Evolutionary conservation across 2,329 filamentous ascomycete genomes (phyloP).

Genomic region (Aphanocladium album): DNA sequence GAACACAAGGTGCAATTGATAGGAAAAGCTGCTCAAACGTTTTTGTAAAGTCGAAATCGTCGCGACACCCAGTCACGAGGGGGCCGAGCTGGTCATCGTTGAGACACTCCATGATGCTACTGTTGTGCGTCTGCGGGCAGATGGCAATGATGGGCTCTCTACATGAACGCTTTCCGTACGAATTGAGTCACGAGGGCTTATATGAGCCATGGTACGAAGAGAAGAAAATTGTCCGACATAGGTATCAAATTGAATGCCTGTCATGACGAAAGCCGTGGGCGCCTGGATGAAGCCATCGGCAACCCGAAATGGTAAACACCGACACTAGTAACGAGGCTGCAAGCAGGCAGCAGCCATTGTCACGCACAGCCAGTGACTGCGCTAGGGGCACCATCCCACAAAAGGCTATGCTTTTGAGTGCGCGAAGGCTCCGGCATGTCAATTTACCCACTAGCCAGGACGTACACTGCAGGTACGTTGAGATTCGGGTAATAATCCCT

Average conservation of each 20-base stretch:
- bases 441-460: no score
- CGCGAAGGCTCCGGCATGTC: no score
- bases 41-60: conserved; percentile 10
- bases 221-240: background rate
- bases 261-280: background rate
- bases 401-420: no score
- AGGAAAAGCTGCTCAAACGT: conserved; percentile 3
- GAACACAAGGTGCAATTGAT: background rate
- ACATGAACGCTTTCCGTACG: background rate
- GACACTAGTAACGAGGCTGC: background rate
- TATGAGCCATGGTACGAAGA: background rate
- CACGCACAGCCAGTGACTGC: background rate
- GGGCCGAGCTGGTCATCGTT: background rate
- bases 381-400: no score
- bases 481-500: no score
- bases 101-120: background rate
- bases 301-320: background rate
- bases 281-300: background rate
- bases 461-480: no score
- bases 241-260: background rate
- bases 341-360: background rate
- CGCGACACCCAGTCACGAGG: conserved; percentile 1
- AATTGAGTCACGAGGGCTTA: background rate
- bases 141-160: no score
- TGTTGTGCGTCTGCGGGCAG: background rate